These are phyloP conservation scores for Trichosporon sp. DNA, from an alignment of 1,284 basidiomycete genomes.

Conservation along the genomic window DNA sequence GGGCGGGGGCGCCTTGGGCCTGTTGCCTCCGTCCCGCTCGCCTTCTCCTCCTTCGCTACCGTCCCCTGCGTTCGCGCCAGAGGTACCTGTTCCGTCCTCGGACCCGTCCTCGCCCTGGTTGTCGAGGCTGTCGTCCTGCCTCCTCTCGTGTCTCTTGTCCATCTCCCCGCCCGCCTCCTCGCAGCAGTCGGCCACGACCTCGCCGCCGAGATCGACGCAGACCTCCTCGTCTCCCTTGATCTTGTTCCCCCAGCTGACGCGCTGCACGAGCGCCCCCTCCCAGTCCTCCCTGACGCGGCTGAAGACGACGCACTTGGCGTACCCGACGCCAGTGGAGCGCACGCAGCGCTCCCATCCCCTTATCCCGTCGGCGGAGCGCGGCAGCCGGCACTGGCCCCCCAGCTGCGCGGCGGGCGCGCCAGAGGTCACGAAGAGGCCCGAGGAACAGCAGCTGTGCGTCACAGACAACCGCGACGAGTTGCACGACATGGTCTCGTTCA, in stretches of 20 bases:
- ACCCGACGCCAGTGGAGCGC: background rate
- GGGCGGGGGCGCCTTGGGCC: background rate
- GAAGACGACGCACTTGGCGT: background rate
- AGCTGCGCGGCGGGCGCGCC: background rate
- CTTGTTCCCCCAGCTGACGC: background rate
- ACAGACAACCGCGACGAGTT: background rate
- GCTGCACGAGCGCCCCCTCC: background rate
- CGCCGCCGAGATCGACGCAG: background rate
- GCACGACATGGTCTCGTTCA: background rate
- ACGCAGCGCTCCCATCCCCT: background rate
- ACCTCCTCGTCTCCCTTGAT: background rate
- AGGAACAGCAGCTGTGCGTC: background rate
- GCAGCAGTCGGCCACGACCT: background rate
- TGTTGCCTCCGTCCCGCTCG: background rate
- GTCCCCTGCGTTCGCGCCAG: background rate
- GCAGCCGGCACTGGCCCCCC: background rate
- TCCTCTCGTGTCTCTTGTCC: background rate
- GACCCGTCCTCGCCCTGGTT: too few relatives aligned
- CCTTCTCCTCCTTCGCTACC: background rate
- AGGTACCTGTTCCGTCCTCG: too few relatives aligned
- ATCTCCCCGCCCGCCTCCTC: background rate
- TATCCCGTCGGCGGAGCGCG: background rate
- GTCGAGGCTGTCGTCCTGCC: background rate
- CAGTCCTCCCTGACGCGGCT: background rate
- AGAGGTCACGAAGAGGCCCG: background rate